Percentiles rank a stretch among this genome's conserved stretches.
These are phyloP conservation scores for Phytophthora foliorum DNA, from an alignment of 352 stramenopile species.

Conservation along the genomic window DNA sequence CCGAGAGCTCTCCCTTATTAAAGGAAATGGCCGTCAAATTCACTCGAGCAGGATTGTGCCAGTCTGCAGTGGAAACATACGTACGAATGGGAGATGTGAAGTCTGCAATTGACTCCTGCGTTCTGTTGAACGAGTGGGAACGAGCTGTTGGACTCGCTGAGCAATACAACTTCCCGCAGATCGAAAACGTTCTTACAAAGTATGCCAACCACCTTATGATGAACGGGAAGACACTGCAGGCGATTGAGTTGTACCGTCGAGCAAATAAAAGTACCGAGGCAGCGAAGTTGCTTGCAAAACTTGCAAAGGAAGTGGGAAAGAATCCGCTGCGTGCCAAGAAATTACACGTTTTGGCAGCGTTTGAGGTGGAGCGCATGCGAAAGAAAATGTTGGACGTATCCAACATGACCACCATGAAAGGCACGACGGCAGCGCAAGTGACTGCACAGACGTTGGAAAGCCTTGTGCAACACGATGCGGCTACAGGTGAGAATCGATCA, in stretches of 20 bases:
- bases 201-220: constrained; percentile 89
- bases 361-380: constrained; percentile 94
- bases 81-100: constrained; percentile 93
- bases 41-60: constrained; percentile 85
- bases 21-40: constrained; percentile 91
- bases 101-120: constrained; percentile 93
- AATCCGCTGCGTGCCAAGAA: constrained; percentile 95
- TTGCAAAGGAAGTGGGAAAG: constrained; percentile 84
- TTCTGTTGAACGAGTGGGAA: constrained; percentile 95
- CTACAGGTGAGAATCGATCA: constrained; percentile 81
- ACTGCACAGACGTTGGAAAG: constrained; percentile 94
- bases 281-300: constrained; percentile 89
- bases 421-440: constrained; percentile 76
- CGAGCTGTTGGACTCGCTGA: constrained; percentile 91
- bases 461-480: constrained; percentile 90
- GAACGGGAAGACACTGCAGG: constrained; percentile 88
- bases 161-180: constrained; percentile 94
- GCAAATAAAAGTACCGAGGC: constrained; percentile 94
- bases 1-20: constrained; percentile 81
- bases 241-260: constrained; percentile 94
- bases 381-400: constrained; percentile 91
- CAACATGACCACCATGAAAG: constrained; percentile 62
- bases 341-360: constrained; percentile 93
- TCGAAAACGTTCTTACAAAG: constrained; percentile 94
- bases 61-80: constrained; percentile 88